A percentile compares a stretch with the other conserved stretches of the same genome.
Evolutionary conservation across 495 filamentous ascomycete species (phyloP).

Genomic region (Daldinia bambusicola): DNA sequence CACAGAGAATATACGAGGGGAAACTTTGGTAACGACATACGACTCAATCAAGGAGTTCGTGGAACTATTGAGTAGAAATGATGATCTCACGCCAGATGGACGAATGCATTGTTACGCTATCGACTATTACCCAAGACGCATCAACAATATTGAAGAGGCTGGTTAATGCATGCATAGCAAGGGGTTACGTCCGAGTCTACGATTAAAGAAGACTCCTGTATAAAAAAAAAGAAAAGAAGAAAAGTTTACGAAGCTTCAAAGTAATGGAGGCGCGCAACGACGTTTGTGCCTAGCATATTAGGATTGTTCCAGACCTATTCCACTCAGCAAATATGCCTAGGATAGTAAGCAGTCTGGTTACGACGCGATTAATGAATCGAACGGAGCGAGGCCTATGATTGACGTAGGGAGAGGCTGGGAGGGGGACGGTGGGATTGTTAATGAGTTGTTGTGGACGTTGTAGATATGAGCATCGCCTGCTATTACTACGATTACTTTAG

Average conservation of each 20-base stretch:
- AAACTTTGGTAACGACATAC: constrained; percentile 17
- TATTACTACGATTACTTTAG: constrained; percentile 10
- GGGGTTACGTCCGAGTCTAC: constrained; percentile 1
- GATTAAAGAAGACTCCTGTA: constrained; percentile 36
- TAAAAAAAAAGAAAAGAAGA: constrained; percentile 36
- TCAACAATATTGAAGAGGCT: constrained; percentile 11
- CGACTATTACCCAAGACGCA: constrained; percentile 10
- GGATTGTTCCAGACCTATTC: constrained; percentile 19
- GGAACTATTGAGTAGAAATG: constrained; percentile 28
- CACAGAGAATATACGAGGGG: constrained; percentile 6
- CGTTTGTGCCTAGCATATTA: not conserved
- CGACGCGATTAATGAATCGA: constrained; percentile 10
- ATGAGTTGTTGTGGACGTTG: constrained; percentile 22
- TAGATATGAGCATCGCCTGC: constrained; percentile 26
- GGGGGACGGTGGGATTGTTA: not conserved
- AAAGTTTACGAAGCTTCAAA: constrained; percentile 25
- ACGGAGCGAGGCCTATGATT: not conserved
- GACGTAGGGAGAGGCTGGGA: not conserved
- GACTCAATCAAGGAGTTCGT: constrained; percentile 31
- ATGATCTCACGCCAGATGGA: constrained; percentile 18
- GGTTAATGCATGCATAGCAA: constrained; percentile 27
- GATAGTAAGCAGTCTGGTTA: constrained; percentile 7
- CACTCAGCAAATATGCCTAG: not conserved
- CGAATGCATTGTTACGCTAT: constrained; percentile 26
- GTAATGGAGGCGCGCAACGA: constrained; percentile 25